Evolutionary conservation across 2,329 filamentous ascomycete genomes (phyloP), one percentile per base, ranked within the genome.

Genomic region (Cylindrodendrum hubeiense): DNA sequence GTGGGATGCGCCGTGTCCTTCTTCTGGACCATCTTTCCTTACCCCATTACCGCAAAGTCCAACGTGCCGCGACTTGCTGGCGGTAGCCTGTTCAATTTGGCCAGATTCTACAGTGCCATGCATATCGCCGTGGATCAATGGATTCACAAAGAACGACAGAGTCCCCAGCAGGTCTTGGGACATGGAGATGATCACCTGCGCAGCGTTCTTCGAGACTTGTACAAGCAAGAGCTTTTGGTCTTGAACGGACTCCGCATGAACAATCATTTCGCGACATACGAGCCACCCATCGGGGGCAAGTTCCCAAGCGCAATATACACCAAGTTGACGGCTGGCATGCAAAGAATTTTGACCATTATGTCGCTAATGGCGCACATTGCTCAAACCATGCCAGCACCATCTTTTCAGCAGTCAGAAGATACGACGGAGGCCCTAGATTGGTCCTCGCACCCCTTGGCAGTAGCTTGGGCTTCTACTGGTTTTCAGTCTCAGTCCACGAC

Each of bases 11-110:
- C 56, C 15, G 60, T 57, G 17, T 64, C 65, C 12, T 64, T 67
- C 47, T 64, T 67, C 33, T 67, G 65, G 65, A 63, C 61, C 46
- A 51, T 67, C 13, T 64, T 67, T 46, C 65, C 65, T 5, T 67
- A 60, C 19, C 65, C 65, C 24, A 65, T 67, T 8, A 67, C 65
- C 9, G 65, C 60, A 24, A 60, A 60, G 46, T 64, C 65, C 46
- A 60, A 65, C 28, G 60, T 67, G 5, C 65, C 60, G 12, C 47
- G 46, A 10, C 60, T 64, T n/a, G 56, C 56, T 19, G 56, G 60
- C 19, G 30, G 26, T 6, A 53, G 50, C n/a, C 50, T 67, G 21
- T 67, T 64, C 6, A 60, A 64, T 28, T 56, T 67, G 10, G 65
- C 65, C 10, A 53, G 60, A 15, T 65, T 53, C 39, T 67, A 65